These are phyloP conservation scores for Rhizophagus clarus DNA, from an alignment of 192 early-diverging fungal genomes.

Conservation along the genomic window DNA sequence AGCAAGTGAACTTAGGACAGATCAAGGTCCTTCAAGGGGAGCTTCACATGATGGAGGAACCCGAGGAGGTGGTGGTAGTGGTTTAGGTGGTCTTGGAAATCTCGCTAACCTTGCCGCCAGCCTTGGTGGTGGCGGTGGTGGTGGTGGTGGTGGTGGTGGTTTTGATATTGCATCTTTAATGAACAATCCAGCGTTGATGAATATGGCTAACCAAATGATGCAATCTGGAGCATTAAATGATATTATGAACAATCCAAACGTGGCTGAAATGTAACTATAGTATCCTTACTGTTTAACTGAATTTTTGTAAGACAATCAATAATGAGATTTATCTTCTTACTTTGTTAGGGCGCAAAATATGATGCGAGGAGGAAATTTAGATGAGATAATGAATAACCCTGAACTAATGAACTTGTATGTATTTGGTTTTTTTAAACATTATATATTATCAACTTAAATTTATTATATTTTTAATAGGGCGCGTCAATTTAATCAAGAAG, in stretches of 20 bases:
- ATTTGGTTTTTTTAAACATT: background rate
- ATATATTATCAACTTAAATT: background rate
- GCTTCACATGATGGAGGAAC: constrained; percentile 31
- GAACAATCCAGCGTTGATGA: constrained; percentile 95
- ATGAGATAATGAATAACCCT: constrained; percentile 77
- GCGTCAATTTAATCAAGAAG: constrained; percentile 48
- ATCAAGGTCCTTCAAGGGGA: background rate
- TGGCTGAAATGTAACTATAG: constrained; percentile 73
- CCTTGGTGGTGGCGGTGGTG: constrained; percentile 49
- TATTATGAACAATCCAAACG: constrained; percentile 90
- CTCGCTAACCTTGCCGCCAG: constrained; percentile 36
- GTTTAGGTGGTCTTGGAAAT: constrained; percentile 37
- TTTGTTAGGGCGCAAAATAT: constrained; percentile 69
- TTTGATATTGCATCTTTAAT: constrained; percentile 82
- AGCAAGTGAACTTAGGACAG: constrained; percentile 38
- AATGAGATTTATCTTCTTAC: constrained; percentile 20
- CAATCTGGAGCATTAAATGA: constrained; percentile 76
- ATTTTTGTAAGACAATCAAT: background rate
- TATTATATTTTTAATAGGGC: constrained; percentile 39
- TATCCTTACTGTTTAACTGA: constrained; percentile 4
- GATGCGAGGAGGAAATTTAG: constrained; percentile 69
- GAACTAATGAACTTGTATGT: constrained; percentile 56
- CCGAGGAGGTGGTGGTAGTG: constrained; percentile 36
- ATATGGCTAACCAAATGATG: constrained; percentile 94
- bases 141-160: constrained; percentile 68